Evolutionary conservation across 768 basidiomycete species (phyloP).

Genomic region (Termitomyces sp.): DNA sequence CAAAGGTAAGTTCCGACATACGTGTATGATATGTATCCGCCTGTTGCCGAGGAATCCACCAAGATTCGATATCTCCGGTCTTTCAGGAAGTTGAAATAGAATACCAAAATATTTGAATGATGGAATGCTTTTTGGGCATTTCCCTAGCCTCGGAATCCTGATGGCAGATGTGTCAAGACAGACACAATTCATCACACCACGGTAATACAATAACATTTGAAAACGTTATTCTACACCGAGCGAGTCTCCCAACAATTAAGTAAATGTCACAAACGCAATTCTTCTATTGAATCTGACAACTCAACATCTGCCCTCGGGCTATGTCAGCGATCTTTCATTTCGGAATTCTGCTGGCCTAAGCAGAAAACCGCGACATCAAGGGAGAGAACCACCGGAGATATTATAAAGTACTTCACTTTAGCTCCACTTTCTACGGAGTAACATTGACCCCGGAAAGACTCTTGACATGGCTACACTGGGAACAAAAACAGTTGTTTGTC

Average conservation of each 20-base stretch:
- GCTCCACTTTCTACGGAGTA: background rate
- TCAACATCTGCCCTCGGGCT: background rate
- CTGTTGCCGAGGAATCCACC: background rate
- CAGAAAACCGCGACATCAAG: background rate
- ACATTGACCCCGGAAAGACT: background rate
- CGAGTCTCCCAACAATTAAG: background rate
- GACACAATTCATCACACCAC: background rate
- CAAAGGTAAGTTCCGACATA: background rate
- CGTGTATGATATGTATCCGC: background rate
- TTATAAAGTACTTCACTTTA: too few species aligned
- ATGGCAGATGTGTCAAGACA: background rate
- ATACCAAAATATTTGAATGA: background rate
- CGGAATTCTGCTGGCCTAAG: background rate
- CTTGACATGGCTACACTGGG: background rate
- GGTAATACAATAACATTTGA: background rate
- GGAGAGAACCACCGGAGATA: background rate
- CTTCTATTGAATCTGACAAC: background rate
- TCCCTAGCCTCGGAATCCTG: background rate
- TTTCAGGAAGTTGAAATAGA: background rate
- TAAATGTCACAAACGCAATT: background rate
- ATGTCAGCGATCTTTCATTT: background rate
- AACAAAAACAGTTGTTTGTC: background rate
- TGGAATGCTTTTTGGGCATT: background rate
- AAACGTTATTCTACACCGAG: background rate
- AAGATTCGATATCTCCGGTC: too few species aligned